Base-by-base conservation (phyloP, 768 basidiomycete species). In the Boletus edulis region DNA sequence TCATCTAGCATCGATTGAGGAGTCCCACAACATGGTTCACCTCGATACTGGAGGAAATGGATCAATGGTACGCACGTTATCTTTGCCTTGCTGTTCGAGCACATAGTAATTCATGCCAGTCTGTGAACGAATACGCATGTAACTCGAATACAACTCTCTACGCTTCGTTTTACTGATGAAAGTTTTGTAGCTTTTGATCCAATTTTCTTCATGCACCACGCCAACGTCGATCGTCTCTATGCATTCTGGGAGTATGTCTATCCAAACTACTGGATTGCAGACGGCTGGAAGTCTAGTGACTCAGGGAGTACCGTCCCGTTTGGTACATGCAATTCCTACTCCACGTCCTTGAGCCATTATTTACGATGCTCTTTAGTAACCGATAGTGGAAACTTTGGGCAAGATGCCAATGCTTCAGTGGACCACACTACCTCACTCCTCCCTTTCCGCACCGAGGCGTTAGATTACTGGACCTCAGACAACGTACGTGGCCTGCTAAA, bases 211-310 rank as follows among this genome's bases (percentile, higher is more conserved):
- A 15, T 63, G 27, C 62, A 63, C 37, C 62, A 63, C 17, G 44
- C 48, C 32, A 63, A 61, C 22, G 49, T 63, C 9, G 62, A 63
- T n/a, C 62, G 62, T 13, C 24, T 63, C 17, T 61, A 57, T 6
- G 58, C 62, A 4, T 57, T 63, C 38, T 63, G 62, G 62, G 62
- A 63, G 49, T 63, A 64, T 29, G 12, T 64, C 17, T 63, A 63
- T 32, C 59, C 62, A 3, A 1, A 57, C 0, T 61, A 63, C 43
- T 64, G 62, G 62, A 54, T 63, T 0, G 52, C 3, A 18, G 18
- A 22, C 0, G 62, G 62, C 22, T 63, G 62, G 62, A 57, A 49
- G 29, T 29, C 29, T 24, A 9, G 14, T 7, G 2, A 29, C 12
- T 5, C 53, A 10, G 58, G 62, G 18, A 20, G 43, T 4, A 48